These are phyloP conservation scores for Raffaelea deltoideospora DNA, from an alignment of 2,329 filamentous ascomycete species.

Conservation along the genomic window DNA sequence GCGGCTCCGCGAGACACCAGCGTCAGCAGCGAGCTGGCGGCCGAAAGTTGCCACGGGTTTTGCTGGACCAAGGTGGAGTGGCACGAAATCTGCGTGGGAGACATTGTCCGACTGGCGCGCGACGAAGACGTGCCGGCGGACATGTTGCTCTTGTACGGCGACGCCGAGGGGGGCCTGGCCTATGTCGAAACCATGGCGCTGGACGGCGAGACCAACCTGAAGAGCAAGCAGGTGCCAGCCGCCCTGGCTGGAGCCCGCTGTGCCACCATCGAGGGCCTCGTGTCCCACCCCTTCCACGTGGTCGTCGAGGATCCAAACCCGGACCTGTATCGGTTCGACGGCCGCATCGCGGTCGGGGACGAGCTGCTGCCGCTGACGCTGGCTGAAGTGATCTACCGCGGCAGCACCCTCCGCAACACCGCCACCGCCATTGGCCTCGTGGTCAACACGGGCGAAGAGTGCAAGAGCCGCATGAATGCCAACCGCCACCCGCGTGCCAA, in stretches of 20 bases:
- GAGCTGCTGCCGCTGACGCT: slow-evolving; percentile 57
- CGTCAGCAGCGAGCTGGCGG: too few species aligned
- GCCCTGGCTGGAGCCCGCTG: slow-evolving; percentile 38
- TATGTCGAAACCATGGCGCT: slow-evolving; percentile 78
- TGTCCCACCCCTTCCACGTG: slow-evolving; percentile 42
- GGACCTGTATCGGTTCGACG: slow-evolving; percentile 64
- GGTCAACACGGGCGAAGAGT: slow-evolving; percentile 75
- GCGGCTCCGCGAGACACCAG: neutral
- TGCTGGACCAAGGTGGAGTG: slow-evolving; percentile 36
- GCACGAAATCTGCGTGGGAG: slow-evolving; percentile 33
- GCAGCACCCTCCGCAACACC: slow-evolving; percentile 74
- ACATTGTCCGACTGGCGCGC: slow-evolving; percentile 36
- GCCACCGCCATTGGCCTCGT: slow-evolving; percentile 57
- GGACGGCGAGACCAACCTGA: slow-evolving; percentile 70
- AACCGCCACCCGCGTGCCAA: slow-evolving; percentile 71
- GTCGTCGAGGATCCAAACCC: slow-evolving; percentile 65
- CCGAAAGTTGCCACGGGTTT: slow-evolving; percentile 16
- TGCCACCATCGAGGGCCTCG: slow-evolving; percentile 35
- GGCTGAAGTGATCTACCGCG: slow-evolving; percentile 72
- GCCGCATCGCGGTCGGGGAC: slow-evolving; percentile 42
- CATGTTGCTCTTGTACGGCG: slow-evolving; percentile 60
- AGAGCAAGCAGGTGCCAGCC: slow-evolving; percentile 55
- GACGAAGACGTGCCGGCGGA: slow-evolving; percentile 77
- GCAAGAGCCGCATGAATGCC: slow-evolving; percentile 75
- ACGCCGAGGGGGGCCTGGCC: slow-evolving; percentile 63